A percentile compares a stretch with the other conserved stretches of the same genome.
phyloP scores from a whole-genome alignment of 164 flowering plant species.

The Cinnamomum micranthum region DNA sequence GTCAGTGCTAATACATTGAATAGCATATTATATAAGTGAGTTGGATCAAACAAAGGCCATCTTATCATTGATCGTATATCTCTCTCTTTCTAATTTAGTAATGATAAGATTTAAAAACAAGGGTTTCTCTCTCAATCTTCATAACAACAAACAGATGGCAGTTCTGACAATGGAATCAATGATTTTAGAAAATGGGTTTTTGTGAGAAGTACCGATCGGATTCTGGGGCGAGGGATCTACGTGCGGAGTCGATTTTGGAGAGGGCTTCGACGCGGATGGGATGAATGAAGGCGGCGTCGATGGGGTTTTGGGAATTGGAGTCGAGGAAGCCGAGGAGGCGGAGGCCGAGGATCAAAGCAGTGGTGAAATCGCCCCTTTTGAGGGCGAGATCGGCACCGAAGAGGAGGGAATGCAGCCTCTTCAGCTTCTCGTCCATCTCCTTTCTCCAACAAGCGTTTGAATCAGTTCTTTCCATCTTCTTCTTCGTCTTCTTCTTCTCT shows the following conservation, averaged over 20 bases:
- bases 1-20: too few species aligned
- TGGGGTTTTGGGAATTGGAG: slow-evolving; percentile 44
- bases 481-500: slow-evolving; percentile 5
- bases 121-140: too few species aligned
- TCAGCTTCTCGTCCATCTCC: slow-evolving; percentile 63
- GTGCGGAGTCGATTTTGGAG: slow-evolving; percentile 50
- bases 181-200: too few species aligned
- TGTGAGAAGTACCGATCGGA: slow-evolving; percentile 63
- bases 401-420: slow-evolving; percentile 80
- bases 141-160: neutral
- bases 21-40: too few species aligned
- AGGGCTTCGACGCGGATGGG: slow-evolving; percentile 63
- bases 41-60: too few species aligned
- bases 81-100: too few species aligned
- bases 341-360: slow-evolving; percentile 65
- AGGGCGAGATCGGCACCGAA: slow-evolving; percentile 74
- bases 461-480: slow-evolving; percentile 13
- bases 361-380: slow-evolving; percentile 52
- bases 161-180: neutral
- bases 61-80: too few species aligned
- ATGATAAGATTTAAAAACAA: too few species aligned
- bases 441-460: slow-evolving; percentile 52
- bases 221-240: slow-evolving; percentile 51
- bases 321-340: slow-evolving; percentile 91
- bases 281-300: slow-evolving; percentile 50